Evolutionary conservation across 1,284 basidiomycete genomes (phyloP), one percentile per base, ranked within the genome.

Genomic region (Heterobasidion annosum): DNA sequence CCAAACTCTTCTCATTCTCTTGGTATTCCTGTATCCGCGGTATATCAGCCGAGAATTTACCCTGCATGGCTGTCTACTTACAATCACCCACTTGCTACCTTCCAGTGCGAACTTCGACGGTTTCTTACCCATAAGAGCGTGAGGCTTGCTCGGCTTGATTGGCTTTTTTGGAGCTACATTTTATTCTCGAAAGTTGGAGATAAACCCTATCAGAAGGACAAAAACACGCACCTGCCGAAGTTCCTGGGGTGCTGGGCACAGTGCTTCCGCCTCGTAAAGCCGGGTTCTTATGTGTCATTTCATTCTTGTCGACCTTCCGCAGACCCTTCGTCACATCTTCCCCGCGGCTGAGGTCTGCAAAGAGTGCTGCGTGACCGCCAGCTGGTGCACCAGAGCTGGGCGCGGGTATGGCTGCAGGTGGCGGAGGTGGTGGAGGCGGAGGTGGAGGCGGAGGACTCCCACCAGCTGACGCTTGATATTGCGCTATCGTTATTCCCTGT

Each of bases 261-360:
- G 75, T 73, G 54, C 78, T 78, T 25, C 81, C 71, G 3, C 82
- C 79, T 43, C 94, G 76, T 45, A 99, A 72, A 13, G 83, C 78
- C 0, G 97, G 96, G 65, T 99, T 99, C 79, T 99, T 98, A 77
- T 99, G 97, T 7, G 94, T 98, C 94, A 96, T 96, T 69, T 98
- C 86, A 62, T 90, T 95, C 71, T 87, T 84, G 68, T 97, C 93
- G 16, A 99, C 97, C 69, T 97, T 98, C 62, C 89, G 85, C 61
- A 99, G 70, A 7, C 90, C 85, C 63, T 89, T 91, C 8, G 96
- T 98, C 54, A 99, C 86, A 13, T 88, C 85, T 57, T 85, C 90
- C 12, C 97, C 96, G 56, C 88, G 82, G 68, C 98, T 98, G 53
- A 99, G 74, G 58, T 93, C 83, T 1, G 91, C 89, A 58, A 99